phyloP scores from a whole-genome alignment of 2,329 filamentous ascomycete species.

The Furcasterigmium sp. region DNA sequence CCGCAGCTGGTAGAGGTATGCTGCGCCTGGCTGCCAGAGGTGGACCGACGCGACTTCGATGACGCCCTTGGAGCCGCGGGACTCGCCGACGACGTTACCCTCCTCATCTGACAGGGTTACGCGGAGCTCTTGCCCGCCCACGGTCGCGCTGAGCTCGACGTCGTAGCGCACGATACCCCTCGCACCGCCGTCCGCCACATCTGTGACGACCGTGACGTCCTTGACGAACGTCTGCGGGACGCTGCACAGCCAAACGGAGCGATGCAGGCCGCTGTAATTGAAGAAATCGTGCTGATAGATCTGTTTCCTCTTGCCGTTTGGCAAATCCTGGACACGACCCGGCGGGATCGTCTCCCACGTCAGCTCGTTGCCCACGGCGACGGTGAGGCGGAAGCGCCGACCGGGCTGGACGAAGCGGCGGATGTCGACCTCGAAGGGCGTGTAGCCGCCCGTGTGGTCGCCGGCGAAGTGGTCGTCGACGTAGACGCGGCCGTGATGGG shows the following conservation, averaged over 20 bases:
- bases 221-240: conserved; percentile 15
- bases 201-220: conserved; percentile 17
- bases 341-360: conserved; percentile 22
- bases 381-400: conserved; percentile 18
- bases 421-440: conserved; percentile 19
- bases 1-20: conserved; percentile 19
- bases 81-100: conserved; percentile 2
- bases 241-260: conserved; percentile 20
- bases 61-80: conserved; percentile 7
- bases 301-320: conserved; percentile 16
- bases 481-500: conserved; percentile 19
- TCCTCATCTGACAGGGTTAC: conserved; percentile 6
- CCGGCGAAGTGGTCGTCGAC: conserved; percentile 17
- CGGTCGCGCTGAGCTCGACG: conserved; percentile 5
- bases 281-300: conserved; percentile 23
- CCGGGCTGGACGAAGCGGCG: conserved; percentile 15
- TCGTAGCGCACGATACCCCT: conserved; percentile 8
- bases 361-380: conserved; percentile 23
- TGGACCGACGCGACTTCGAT: conserved; percentile 11
- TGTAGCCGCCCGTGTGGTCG: conserved; percentile 20
- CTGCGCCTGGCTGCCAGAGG: conserved; percentile 20
- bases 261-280: conserved; percentile 21
- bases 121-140: background rate
- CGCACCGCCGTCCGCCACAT: conserved; percentile 8
- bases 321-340: conserved; percentile 9